Conservation (phyloP, 2,329 filamentous ascomycete genomes). For the Trichoderma semiorbis region DNA sequence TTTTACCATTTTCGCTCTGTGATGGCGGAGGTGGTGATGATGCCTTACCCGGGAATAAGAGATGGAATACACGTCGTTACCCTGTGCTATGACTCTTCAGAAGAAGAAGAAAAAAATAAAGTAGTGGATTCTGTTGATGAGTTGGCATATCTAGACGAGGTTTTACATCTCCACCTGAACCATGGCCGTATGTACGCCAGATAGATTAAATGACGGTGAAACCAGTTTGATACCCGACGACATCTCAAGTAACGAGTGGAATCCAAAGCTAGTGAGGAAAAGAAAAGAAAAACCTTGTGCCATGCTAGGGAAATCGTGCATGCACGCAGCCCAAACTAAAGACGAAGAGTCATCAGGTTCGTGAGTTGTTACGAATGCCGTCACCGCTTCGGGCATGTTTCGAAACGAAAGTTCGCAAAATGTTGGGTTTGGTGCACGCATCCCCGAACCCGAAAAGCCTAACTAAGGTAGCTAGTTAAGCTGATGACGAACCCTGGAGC, state of each 20-base stretch:
- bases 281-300: not conserved
- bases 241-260: not conserved
- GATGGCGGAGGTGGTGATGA: not conserved
- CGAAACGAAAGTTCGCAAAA: not conserved
- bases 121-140: not conserved
- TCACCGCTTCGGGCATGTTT: not conserved
- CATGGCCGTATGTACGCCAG: not conserved
- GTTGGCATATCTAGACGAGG: not conserved
- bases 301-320: not conserved
- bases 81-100: not conserved
- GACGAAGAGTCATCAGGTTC: constrained; percentile 2
- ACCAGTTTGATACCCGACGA: constrained; percentile 1
- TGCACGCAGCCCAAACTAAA: not conserved
- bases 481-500: not conserved
- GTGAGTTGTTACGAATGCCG: not conserved
- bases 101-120: not conserved
- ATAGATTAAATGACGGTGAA: constrained; percentile 9
- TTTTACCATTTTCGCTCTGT: not conserved
- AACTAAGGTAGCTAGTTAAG: not conserved
- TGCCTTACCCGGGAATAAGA: not conserved
- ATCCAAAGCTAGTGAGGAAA: not conserved
- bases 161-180: not conserved
- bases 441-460: not conserved
- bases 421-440: too few relatives aligned
- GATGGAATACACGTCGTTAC: not conserved